These are phyloP conservation scores for Hyaloscypha variabilis DNA, from an alignment of 495 filamentous ascomycete species.

Conservation along the genomic window DNA sequence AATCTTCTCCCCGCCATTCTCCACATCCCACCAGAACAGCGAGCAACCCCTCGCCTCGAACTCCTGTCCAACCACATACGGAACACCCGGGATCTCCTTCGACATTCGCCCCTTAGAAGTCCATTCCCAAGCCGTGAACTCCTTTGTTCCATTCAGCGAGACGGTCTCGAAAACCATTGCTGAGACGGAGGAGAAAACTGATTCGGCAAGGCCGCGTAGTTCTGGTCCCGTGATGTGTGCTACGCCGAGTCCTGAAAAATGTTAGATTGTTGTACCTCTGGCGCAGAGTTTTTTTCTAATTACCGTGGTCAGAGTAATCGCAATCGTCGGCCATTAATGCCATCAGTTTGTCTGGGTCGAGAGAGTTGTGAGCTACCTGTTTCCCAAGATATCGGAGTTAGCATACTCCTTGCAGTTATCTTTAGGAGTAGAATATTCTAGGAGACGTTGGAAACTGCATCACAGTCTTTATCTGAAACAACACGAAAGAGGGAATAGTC, in stretches of 20 bases:
- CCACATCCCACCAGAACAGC: conserved; percentile 10
- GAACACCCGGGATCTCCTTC: conserved; percentile 9
- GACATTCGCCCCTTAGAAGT: background rate
- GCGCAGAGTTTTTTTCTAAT: too few relatives aligned
- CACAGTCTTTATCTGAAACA: too few relatives aligned
- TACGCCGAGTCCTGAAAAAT: background rate
- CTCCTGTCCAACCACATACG: background rate
- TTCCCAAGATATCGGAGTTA: too few relatives aligned
- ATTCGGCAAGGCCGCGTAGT: background rate
- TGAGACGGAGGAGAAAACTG: background rate
- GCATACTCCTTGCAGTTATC: too few relatives aligned
- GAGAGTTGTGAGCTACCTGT: conserved; percentile 1
- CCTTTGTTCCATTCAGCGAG: background rate
- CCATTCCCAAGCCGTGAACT: conserved; percentile 16
- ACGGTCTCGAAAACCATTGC: conserved; percentile 8
- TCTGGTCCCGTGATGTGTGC: background rate
- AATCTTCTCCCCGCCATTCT: conserved; percentile 3
- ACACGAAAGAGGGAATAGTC: too few relatives aligned
- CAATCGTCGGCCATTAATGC: background rate
- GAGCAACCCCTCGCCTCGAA: conserved; percentile 3
- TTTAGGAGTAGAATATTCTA: too few relatives aligned
- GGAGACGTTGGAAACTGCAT: too few relatives aligned
- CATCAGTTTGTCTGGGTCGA: background rate
- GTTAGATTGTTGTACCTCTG: too few relatives aligned
- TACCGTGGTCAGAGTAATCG: conserved; percentile 2